phyloP scores from a whole-genome alignment of 768 basidiomycete species.

The Panus rudis region DNA sequence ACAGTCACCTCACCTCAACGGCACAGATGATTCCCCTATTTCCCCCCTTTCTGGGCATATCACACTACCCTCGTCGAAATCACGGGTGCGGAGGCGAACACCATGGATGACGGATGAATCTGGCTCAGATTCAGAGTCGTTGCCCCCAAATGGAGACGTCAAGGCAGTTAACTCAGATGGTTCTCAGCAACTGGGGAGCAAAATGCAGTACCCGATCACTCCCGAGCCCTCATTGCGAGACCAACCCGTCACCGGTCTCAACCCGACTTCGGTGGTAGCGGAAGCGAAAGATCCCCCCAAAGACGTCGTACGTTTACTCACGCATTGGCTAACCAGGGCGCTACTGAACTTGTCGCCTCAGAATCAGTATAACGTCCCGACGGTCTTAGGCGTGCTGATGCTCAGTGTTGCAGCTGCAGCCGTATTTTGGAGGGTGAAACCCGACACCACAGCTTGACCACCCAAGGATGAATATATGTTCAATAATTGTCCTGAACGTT shows the following conservation, averaged over 20 bases:
- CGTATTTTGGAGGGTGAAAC: constrained; percentile 65
- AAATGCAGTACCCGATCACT: constrained; percentile 20
- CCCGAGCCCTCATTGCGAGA: constrained; percentile 23
- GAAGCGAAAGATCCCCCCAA: constrained; percentile 16
- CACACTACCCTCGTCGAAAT: constrained; percentile 4
- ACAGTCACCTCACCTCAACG: constrained; percentile 17
- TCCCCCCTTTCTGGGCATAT: constrained; percentile 5
- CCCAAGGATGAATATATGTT: not conserved
- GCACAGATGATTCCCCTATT: constrained; percentile 3
- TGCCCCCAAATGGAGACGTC: constrained; percentile 8
- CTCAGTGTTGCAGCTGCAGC: constrained; percentile 64
- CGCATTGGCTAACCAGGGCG: not conserved
- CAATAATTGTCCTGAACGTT: not conserved
- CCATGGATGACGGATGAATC: constrained; percentile 23
- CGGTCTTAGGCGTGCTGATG: constrained; percentile 59
- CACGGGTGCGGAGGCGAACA: constrained; percentile 12
- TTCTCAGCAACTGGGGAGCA: constrained; percentile 6
- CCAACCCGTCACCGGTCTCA: constrained; percentile 18
- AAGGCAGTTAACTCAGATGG: constrained; percentile 9
- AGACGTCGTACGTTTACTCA: constrained; percentile 15
- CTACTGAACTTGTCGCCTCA: constrained; percentile 16
- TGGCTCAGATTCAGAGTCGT: constrained; percentile 16
- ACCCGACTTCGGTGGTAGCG: constrained; percentile 8
- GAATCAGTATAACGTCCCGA: constrained; percentile 27
- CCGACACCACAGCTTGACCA: constrained; percentile 22